phyloP scores from a whole-genome alignment of 129 eudicot genomes.

The Kitagawia praeruptora region DNA sequence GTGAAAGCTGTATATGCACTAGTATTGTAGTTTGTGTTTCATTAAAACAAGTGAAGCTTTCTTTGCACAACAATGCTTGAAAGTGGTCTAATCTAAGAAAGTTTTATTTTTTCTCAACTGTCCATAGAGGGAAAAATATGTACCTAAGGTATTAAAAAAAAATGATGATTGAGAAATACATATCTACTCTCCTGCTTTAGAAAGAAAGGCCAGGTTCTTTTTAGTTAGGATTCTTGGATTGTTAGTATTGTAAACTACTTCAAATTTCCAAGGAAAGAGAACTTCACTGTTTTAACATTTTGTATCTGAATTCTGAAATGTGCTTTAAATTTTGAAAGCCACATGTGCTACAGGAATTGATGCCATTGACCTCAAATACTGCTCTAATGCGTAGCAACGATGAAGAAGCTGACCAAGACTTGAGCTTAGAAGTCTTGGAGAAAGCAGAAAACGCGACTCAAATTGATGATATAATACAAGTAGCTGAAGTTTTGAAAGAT shows the following conservation, averaged over 20 bases:
- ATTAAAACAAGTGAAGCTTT: not conserved
- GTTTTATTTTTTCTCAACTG: not conserved
- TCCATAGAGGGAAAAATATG: not conserved
- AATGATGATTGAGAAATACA: not conserved
- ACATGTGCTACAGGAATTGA: not conserved
- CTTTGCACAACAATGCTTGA: not conserved
- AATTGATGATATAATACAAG: not conserved
- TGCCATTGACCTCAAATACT: not conserved
- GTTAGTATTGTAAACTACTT: not conserved
- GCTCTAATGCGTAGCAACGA: conserved; percentile 32
- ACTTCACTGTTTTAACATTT: not conserved
- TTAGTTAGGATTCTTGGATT: not conserved
- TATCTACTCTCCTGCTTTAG: not conserved
- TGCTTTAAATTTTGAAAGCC: not conserved
- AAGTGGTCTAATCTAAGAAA: not conserved
- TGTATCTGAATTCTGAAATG: not conserved
- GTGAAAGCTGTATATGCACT: not conserved
- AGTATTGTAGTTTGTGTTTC: not conserved
- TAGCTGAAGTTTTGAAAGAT: conserved; percentile 14
- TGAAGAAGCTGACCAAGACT: conserved; percentile 71
- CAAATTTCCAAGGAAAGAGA: not conserved
- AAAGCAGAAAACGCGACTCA: conserved; percentile 31
- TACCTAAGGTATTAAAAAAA: not conserved
- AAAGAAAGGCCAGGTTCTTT: not conserved
- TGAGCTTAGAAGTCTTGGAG: conserved; percentile 66